phyloP scores from a whole-genome alignment of 2,329 filamentous ascomycete genomes.

The Albifimbria verrucaria region DNA sequence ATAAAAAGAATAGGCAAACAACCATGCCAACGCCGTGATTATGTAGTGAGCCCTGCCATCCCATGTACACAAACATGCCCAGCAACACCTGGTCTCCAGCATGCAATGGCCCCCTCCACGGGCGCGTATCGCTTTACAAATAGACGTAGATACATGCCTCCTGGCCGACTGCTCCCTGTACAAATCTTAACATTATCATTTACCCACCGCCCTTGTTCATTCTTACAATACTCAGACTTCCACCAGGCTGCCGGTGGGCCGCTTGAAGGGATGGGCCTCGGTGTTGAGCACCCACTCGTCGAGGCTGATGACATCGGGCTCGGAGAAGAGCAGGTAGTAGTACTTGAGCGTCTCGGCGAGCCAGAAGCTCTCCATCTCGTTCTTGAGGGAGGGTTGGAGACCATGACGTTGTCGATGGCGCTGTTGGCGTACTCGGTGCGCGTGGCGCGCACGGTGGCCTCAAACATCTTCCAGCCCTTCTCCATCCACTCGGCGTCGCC shows the following conservation, averaged over 20 bases:
- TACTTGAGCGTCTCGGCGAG: conserved; percentile 89
- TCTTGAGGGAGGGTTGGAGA: conserved; percentile 37
- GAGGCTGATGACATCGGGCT: conserved; percentile 62
- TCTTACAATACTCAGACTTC: not conserved
- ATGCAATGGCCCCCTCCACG: too few species aligned
- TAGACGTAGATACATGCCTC: too few species aligned
- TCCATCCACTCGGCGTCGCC: conserved; percentile 73
- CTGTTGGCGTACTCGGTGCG: conserved; percentile 65
- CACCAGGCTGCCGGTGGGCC: conserved; percentile 30
- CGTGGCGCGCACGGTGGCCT: conserved; percentile 65
- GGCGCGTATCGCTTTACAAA: too few species aligned
- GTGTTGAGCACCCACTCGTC: conserved; percentile 68
- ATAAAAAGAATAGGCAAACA: not conserved
- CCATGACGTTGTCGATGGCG: conserved; percentile 63
- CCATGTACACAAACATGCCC: not conserved
- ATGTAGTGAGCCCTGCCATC: not conserved
- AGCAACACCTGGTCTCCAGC: too few species aligned
- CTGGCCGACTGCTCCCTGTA: too few species aligned
- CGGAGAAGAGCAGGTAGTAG: conserved; percentile 77
- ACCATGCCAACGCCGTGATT: conserved; percentile 1
- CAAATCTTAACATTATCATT: too few species aligned
- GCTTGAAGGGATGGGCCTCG: conserved; percentile 57
- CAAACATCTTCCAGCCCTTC: conserved; percentile 84
- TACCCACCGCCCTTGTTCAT: not conserved
- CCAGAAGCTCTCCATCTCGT: conserved; percentile 89